A percentile compares a stretch with the other conserved stretches of the same genome.
These are phyloP conservation scores for Leptomonas pyrrhocoris DNA, from an alignment of 208 protist genomes.

Conservation along the genomic window DNA sequence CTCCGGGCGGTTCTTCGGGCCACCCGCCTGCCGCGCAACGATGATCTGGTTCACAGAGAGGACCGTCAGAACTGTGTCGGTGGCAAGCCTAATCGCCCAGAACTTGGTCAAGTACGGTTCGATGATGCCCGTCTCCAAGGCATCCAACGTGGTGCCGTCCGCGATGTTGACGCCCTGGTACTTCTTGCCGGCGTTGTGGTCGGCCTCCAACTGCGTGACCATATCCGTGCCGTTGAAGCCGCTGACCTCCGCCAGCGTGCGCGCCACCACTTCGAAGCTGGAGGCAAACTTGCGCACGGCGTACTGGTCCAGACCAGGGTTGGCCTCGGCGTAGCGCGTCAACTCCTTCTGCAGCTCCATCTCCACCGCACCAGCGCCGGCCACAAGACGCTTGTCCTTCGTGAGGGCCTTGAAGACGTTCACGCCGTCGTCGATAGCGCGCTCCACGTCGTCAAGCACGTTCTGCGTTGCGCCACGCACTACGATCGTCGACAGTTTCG, in stretches of 20 bases:
- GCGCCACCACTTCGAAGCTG: constrained; percentile 97
- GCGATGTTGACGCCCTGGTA: constrained; percentile 95
- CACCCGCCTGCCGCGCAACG: constrained; percentile 97
- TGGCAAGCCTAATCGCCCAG: constrained; percentile 95
- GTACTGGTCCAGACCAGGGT: constrained; percentile 98
- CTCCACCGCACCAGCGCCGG: constrained; percentile 98
- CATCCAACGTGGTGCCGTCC: constrained; percentile 80
- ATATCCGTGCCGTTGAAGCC: constrained; percentile 96
- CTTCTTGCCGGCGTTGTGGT: constrained; percentile 93
- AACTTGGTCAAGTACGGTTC: constrained; percentile 94
- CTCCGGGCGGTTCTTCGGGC: constrained; percentile 92
- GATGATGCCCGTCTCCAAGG: constrained; percentile 88
- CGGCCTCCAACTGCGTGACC: constrained; percentile 95
- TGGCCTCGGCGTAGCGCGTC: constrained; percentile 86
- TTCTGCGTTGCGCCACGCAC: constrained; percentile 98
- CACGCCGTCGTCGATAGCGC: constrained; percentile 97
- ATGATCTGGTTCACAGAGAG: constrained; percentile 97
- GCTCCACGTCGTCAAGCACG: constrained; percentile 97
- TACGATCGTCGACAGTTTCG: constrained; percentile 98
- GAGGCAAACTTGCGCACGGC: constrained; percentile 98
- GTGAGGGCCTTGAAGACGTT: constrained; percentile 98
- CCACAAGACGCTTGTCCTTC: constrained; percentile 94
- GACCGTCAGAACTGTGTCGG: constrained; percentile 97
- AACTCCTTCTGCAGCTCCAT: constrained; percentile 94
- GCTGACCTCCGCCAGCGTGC: constrained; percentile 98